These are phyloP conservation scores for Melastoma candidum DNA, from an alignment of 441 rosid genomes.

Conservation along the genomic window DNA sequence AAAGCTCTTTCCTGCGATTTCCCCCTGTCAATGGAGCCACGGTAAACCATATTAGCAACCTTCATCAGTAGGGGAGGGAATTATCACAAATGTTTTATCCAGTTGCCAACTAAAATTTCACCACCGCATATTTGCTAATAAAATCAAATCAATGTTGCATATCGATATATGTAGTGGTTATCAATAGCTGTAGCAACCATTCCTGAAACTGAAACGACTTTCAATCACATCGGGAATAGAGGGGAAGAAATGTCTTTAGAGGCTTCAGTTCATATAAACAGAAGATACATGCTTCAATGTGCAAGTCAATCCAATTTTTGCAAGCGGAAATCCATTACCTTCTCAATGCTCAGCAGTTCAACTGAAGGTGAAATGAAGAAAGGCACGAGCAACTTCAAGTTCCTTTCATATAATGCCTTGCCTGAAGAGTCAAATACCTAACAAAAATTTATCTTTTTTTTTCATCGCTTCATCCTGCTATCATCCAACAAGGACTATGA, in stretches of 20 bases:
- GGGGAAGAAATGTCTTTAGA: too few species aligned
- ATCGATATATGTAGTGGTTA: too few species aligned
- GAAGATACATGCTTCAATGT: not conserved
- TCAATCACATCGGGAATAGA: too few species aligned
- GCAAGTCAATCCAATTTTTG: slow-evolving; percentile 3
- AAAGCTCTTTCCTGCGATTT: slow-evolving; percentile 28
- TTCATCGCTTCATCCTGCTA: not conserved
- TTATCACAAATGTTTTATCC: too few species aligned
- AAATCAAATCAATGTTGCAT: too few species aligned
- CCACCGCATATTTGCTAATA: too few species aligned
- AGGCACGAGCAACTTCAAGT: slow-evolving; percentile 72
- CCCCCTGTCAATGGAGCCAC: slow-evolving; percentile 35
- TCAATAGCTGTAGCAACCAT: too few species aligned
- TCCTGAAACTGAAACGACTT: too few species aligned
- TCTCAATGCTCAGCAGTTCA: slow-evolving; percentile 46
- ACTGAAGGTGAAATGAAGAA: slow-evolving; percentile 71
- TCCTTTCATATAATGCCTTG: slow-evolving; percentile 54
- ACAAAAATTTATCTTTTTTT: slow-evolving; percentile 8
- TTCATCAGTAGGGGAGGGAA: not conserved
- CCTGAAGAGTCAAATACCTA: slow-evolving; percentile 32
- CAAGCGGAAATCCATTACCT: slow-evolving; percentile 33
- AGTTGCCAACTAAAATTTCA: too few species aligned
- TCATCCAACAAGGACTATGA: not conserved
- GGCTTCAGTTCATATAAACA: not conserved
- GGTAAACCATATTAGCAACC: slow-evolving; percentile 1